phyloP scores from a whole-genome alignment of 2,329 filamentous ascomycete species.

The Colletotrichum ledebouriae region DNA sequence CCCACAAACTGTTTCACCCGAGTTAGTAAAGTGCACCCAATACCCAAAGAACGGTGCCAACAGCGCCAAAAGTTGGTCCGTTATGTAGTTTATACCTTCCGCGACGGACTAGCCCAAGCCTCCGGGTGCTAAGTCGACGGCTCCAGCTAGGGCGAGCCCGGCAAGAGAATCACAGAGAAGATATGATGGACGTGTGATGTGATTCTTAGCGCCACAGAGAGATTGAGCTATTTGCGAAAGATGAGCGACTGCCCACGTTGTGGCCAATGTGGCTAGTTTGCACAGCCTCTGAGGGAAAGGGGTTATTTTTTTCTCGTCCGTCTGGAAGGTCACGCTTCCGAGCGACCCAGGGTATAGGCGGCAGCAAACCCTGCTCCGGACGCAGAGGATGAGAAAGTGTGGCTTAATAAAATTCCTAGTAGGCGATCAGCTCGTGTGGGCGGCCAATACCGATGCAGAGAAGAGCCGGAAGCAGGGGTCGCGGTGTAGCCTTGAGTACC shows the following conservation, averaged over 20 bases:
- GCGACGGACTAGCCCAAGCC: conserved; percentile 34
- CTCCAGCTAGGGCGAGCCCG: conserved; percentile 26
- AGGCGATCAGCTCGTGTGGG: conserved; percentile 39
- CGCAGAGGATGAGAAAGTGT: conserved; percentile 32
- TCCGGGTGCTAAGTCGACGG: conserved; percentile 17
- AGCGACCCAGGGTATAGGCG: conserved; percentile 40
- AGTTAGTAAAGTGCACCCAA: conserved; percentile 25
- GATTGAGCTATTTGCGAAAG: conserved; percentile 43
- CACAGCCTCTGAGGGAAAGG: conserved; percentile 37
- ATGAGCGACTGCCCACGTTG: conserved; percentile 36
- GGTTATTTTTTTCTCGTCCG: neutral
- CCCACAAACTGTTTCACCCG: conserved; percentile 30
- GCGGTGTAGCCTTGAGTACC: conserved; percentile 33
- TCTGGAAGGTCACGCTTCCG: conserved; percentile 37
- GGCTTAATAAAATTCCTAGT: conserved; percentile 41
- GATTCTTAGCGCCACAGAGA: conserved; percentile 38
- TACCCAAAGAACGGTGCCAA: conserved; percentile 15
- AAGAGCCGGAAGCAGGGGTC: conserved; percentile 42
- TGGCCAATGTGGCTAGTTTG: conserved; percentile 43
- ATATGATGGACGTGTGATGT: conserved; percentile 33
- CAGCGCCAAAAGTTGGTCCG: conserved; percentile 21
- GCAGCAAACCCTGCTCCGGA: conserved; percentile 39
- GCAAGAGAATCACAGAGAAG: conserved; percentile 21
- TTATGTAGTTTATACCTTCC: conserved; percentile 40
- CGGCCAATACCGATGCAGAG: conserved; percentile 43